Evolutionary conservation across 2,329 filamentous ascomycete species (phyloP).

Genomic region (Pseudocercospora fuligena): DNA sequence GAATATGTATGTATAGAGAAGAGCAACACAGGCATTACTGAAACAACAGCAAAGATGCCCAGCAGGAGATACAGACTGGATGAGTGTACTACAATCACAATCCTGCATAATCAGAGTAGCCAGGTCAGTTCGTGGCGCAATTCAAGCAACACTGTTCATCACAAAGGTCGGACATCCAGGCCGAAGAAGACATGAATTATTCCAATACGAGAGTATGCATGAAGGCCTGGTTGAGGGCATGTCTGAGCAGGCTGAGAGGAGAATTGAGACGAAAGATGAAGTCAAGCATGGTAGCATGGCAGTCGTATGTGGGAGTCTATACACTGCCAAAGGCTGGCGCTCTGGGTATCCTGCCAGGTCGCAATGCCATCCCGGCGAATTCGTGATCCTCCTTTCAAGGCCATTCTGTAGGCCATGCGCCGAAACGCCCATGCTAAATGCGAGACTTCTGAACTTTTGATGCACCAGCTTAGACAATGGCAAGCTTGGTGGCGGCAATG

Average conservation of each 20-base stretch:
- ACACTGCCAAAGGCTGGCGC: slow-evolving; percentile 17
- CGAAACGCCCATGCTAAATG: slow-evolving; percentile 37
- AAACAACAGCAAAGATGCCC: background rate
- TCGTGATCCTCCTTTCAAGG: slow-evolving; percentile 14
- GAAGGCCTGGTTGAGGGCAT: too few species aligned
- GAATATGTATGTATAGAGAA: background rate
- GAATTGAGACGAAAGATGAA: background rate
- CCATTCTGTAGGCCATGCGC: slow-evolving; percentile 16
- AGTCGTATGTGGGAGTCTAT: slow-evolving; percentile 20
- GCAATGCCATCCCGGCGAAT: slow-evolving; percentile 9
- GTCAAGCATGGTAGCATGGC: slow-evolving; percentile 28
- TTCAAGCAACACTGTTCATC: too few species aligned
- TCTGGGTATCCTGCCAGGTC: slow-evolving; percentile 14
- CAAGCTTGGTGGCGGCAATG: slow-evolving; percentile 98
- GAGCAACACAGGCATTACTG: background rate
- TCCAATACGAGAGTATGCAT: too few species aligned
- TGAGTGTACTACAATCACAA: background rate
- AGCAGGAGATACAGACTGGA: background rate
- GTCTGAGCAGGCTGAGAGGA: background rate
- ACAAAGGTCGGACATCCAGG: too few species aligned
- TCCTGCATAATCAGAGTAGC: too few species aligned
- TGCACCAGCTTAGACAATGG: slow-evolving; percentile 76
- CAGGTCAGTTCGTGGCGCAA: too few species aligned
- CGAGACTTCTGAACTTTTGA: slow-evolving; percentile 37
- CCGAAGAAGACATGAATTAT: too few species aligned